These are phyloP conservation scores for Dimocarpus longan DNA, from an alignment of 345 rosid species.

Conservation along the genomic window DNA sequence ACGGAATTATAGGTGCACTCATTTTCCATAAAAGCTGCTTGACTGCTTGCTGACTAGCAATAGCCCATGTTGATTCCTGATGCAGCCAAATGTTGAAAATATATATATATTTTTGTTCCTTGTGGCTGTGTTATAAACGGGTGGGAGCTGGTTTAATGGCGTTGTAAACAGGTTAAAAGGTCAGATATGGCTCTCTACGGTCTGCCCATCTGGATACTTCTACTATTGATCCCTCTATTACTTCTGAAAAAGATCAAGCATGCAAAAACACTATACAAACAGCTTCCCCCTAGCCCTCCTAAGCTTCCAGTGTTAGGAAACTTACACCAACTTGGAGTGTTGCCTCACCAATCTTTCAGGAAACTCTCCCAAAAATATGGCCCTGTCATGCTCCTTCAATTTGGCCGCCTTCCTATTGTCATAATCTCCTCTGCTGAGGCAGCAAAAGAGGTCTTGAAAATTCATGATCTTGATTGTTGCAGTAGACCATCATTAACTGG, in stretches of 20 bases:
- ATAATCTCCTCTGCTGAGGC: constrained; percentile 34
- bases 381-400: constrained; percentile 31
- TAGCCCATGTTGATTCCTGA: too few relatives aligned
- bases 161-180: background rate
- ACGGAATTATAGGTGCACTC: too few relatives aligned
- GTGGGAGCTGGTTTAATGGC: background rate
- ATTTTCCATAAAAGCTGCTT: too few relatives aligned
- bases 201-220: background rate
- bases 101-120: too few relatives aligned
- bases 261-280: background rate
- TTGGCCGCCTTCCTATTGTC: constrained; percentile 25
- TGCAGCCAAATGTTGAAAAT: too few relatives aligned
- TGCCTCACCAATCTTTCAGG: constrained; percentile 23
- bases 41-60: too few relatives aligned
- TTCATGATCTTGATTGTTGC: constrained; percentile 30
- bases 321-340: constrained; percentile 16
- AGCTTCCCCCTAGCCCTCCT: constrained; percentile 30
- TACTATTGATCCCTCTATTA: background rate
- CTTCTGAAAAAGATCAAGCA: background rate
- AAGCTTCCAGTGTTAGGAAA: constrained; percentile 18
- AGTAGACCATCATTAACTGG: constrained; percentile 26
- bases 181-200: background rate
- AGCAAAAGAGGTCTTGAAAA: constrained; percentile 25
- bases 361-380: constrained; percentile 30
- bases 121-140: too few relatives aligned